Conservation (phyloP, 1,284 basidiomycete genomes). For the Porogramme epimiltina region DNA sequence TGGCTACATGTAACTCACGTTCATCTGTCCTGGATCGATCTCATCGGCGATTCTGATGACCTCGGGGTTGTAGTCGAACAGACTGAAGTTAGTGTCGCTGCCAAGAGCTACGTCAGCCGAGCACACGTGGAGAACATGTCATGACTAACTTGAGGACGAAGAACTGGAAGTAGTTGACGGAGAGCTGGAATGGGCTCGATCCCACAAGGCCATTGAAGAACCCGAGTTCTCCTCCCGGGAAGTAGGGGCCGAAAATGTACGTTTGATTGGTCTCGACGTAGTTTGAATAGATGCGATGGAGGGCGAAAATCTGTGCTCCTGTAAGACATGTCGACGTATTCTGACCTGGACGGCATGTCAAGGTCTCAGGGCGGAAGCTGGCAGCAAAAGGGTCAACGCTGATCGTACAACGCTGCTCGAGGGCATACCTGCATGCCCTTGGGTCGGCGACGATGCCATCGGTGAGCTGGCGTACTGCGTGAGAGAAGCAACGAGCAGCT, state of each 20-base stretch:
- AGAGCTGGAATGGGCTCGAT: slow-evolving; percentile 17
- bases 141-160: slow-evolving; percentile 24
- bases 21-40: slow-evolving; percentile 23
- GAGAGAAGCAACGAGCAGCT: no score
- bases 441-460: slow-evolving; percentile 37
- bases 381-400: background rate
- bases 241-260: slow-evolving; percentile 4
- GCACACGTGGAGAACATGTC: background rate
- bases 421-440: slow-evolving; percentile 27
- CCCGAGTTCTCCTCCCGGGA: slow-evolving; percentile 32
- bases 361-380: background rate
- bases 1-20: slow-evolving; percentile 15
- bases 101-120: no score
- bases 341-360: background rate
- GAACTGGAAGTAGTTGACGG: slow-evolving; percentile 20
- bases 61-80: slow-evolving; percentile 19
- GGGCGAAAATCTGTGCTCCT: slow-evolving; percentile 31
- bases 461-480: slow-evolving; percentile 9
- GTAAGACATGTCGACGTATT: slow-evolving; percentile 30
- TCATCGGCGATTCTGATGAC: slow-evolving; percentile 19
- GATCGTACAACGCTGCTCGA: slow-evolving; percentile 17
- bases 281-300: slow-evolving; percentile 32
- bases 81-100: slow-evolving; percentile 25
- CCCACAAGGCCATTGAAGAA: slow-evolving; percentile 32
- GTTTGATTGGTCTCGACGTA: slow-evolving; percentile 30